Evolutionary conservation across 2,329 filamentous ascomycete species (phyloP).

Genomic region (Nemania abortiva): DNA sequence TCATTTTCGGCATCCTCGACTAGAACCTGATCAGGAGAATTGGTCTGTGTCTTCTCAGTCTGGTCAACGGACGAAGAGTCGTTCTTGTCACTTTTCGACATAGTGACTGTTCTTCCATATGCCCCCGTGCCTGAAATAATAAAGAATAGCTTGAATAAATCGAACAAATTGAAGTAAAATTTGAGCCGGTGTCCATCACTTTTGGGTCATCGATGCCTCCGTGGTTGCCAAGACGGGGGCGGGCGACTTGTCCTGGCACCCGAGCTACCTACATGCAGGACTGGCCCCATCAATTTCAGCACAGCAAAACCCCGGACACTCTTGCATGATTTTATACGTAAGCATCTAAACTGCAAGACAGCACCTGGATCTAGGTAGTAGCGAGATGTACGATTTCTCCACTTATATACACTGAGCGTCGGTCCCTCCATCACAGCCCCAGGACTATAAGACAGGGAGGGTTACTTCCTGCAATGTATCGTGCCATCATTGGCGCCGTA

Average conservation of each 20-base stretch:
- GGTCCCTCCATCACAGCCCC: background rate
- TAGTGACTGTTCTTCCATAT: background rate
- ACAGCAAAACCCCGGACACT: background rate
- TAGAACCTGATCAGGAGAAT: background rate
- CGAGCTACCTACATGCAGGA: conserved; percentile 9
- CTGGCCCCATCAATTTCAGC: conserved; percentile 7
- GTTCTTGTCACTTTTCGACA: conserved; percentile 1
- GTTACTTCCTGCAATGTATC: background rate
- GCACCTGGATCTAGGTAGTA: background rate
- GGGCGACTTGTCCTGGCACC: background rate
- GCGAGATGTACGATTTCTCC: background rate
- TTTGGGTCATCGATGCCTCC: background rate
- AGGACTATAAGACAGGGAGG: background rate
- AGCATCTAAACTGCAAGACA: background rate
- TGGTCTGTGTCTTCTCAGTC: background rate
- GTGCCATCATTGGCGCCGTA: background rate
- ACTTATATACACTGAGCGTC: background rate
- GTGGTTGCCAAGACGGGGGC: conserved; percentile 7
- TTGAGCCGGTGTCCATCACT: background rate
- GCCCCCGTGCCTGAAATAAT: background rate
- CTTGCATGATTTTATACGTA: background rate
- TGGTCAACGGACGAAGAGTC: conserved; percentile 8
- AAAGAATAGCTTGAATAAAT: background rate
- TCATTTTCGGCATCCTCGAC: conserved; percentile 7
- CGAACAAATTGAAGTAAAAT: background rate